A percentile compares a stretch with the other conserved stretches of the same genome.
These are phyloP conservation scores for Fusarium austroafricanum DNA, from an alignment of 2,329 filamentous ascomycete species.

Conservation along the genomic window DNA sequence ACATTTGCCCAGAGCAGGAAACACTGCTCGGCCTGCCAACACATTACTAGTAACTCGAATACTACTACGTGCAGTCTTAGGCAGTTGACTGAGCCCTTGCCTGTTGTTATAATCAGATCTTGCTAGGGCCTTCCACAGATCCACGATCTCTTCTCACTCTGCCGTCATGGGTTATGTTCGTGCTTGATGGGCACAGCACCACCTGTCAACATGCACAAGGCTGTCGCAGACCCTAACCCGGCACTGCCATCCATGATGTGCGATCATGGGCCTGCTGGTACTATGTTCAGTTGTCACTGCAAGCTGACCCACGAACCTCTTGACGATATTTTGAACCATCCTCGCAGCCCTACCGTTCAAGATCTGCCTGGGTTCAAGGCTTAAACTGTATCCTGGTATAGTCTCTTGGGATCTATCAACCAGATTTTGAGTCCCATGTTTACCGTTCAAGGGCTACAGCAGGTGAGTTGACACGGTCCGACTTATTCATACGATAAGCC, in stretches of 20 bases:
- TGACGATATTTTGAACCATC: conserved; percentile 37
- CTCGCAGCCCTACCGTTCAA: conserved; percentile 45
- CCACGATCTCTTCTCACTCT: conserved; percentile 22
- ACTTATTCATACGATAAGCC: background rate
- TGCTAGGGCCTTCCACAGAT: conserved; percentile 33
- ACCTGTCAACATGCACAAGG: conserved; percentile 43
- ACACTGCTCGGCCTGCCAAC: background rate
- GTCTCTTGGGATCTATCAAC: conserved; percentile 19
- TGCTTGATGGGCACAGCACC: conserved; percentile 14
- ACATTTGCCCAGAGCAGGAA: conserved; percentile 27
- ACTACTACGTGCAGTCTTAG: conserved; percentile 4
- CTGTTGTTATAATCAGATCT: conserved; percentile 37
- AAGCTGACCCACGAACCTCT: conserved; percentile 30
- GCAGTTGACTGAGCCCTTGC: conserved; percentile 17
- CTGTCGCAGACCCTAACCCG: conserved; percentile 45
- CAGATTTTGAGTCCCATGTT: conserved; percentile 20
- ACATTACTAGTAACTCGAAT: conserved; percentile 10
- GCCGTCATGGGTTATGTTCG: conserved; percentile 19
- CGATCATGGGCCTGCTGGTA: conserved; percentile 42
- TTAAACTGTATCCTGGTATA: conserved; percentile 33
- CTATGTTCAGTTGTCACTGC: conserved; percentile 32
- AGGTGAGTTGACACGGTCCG: conserved; percentile 1
- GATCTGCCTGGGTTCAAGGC: conserved; percentile 22
- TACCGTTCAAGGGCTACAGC: conserved; percentile 13
- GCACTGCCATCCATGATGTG: conserved; percentile 44